Conservation (phyloP, 495 filamentous ascomycete genomes). For the Immersiella caudata region DNA sequence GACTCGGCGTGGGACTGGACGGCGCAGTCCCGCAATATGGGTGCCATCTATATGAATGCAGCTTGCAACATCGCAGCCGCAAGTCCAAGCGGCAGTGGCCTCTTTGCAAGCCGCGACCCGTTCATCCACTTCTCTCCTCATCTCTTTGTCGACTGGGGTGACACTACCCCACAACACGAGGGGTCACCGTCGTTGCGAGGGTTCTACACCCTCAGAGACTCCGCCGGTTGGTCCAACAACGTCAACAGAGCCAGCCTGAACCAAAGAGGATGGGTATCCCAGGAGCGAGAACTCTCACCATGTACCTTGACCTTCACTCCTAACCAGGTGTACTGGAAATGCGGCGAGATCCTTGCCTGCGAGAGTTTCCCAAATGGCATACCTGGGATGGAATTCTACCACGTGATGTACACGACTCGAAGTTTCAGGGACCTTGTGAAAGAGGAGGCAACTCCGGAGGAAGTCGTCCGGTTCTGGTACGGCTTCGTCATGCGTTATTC, state of each 20-base stretch:
- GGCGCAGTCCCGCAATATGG: not conserved
- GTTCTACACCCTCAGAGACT: slow-evolving; percentile 1
- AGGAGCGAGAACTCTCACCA: not conserved
- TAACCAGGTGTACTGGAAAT: not conserved
- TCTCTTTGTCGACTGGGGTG: not conserved
- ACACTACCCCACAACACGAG: not conserved
- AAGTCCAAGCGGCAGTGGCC: not conserved
- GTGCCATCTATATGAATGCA: not conserved
- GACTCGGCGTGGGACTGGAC: not conserved
- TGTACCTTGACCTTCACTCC: not conserved
- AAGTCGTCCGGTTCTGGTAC: not conserved
- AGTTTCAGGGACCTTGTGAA: slow-evolving; percentile 3
- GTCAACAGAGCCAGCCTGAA: not conserved
- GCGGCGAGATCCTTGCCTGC: not conserved
- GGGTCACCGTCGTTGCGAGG: not conserved
- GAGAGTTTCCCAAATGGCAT: not conserved
- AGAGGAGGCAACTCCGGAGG: not conserved
- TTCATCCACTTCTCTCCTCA: not conserved
- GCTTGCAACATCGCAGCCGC: slow-evolving; percentile 4
- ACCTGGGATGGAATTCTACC: not conserved
- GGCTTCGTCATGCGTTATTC: not conserved
- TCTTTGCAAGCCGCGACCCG: not conserved
- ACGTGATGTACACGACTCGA: not conserved
- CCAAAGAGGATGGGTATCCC: not conserved
- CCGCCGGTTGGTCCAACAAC: not conserved